A percentile compares a stretch with the other conserved stretches of the same genome.
These are phyloP conservation scores for Ceratocystiopsis brevicomis DNA, from an alignment of 2,329 filamentous ascomycete genomes.

Conservation along the genomic window DNA sequence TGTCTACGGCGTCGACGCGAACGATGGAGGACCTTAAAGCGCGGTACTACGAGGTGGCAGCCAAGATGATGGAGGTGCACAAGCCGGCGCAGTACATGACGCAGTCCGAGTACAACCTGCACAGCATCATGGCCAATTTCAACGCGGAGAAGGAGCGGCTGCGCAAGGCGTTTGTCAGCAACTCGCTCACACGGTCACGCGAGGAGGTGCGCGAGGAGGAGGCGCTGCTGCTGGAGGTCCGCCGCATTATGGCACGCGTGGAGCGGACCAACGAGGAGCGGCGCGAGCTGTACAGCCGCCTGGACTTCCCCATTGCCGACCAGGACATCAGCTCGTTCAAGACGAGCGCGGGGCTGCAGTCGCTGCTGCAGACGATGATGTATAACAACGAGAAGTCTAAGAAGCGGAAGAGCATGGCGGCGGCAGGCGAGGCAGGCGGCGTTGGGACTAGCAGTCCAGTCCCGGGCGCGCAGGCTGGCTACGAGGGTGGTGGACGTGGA, in stretches of 20 bases:
- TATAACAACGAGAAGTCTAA: slow-evolving; percentile 62
- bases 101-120: slow-evolving; percentile 58
- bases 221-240: slow-evolving; percentile 71
- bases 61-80: slow-evolving; percentile 61
- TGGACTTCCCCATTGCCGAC: slow-evolving; percentile 59
- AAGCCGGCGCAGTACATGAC: slow-evolving; percentile 79
- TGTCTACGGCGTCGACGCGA: slow-evolving; percentile 22
- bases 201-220: slow-evolving; percentile 90
- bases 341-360: slow-evolving; percentile 59
- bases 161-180: slow-evolving; percentile 70
- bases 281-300: slow-evolving; percentile 65
- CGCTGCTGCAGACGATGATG: slow-evolving; percentile 66
- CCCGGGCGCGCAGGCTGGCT: slow-evolving; percentile 4
- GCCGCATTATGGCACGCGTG: slow-evolving; percentile 74
- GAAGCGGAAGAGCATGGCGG: slow-evolving; percentile 60
- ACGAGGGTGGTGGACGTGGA: slow-evolving; percentile 9
- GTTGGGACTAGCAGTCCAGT: background rate
- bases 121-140: slow-evolving; percentile 76
- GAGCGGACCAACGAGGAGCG: slow-evolving; percentile 77
- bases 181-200: slow-evolving; percentile 57
- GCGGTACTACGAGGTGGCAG: slow-evolving; percentile 74
- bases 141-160: slow-evolving; percentile 59
- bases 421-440: slow-evolving; percentile 18
- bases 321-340: slow-evolving; percentile 61
- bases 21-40: slow-evolving; percentile 81